Evolutionary conservation across 305 asterid species (phyloP).

Genomic region (Euphrasia arctica): DNA sequence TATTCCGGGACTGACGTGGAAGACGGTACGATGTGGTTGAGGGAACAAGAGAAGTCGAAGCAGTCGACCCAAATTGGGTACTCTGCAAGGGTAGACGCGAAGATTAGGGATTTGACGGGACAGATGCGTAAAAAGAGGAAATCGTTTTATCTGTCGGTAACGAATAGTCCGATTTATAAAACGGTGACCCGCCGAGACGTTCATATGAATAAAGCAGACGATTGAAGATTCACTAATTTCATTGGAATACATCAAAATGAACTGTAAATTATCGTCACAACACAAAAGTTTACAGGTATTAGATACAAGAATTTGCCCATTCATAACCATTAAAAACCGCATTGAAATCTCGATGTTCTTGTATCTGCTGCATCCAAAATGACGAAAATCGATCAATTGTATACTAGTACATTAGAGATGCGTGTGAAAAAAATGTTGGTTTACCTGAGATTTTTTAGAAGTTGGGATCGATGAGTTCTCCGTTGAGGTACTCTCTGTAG

Average conservation of each 20-base stretch:
- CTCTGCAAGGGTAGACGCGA: constrained; percentile 83
- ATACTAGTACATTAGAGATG: too few species aligned
- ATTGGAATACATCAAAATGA: too few species aligned
- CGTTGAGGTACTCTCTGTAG: constrained; percentile 78
- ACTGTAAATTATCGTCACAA: constrained; percentile 29
- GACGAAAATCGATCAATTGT: background rate
- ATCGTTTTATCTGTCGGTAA: constrained; percentile 33
- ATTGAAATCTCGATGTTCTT: background rate
- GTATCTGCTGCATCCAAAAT: constrained; percentile 23
- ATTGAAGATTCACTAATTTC: background rate
- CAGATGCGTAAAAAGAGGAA: constrained; percentile 52
- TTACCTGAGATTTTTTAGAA: constrained; percentile 39
- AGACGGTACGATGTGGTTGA: constrained; percentile 60
- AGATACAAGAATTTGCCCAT: constrained; percentile 41
- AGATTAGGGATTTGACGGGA: constrained; percentile 57
- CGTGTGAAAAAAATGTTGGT: too few species aligned
- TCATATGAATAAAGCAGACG: background rate
- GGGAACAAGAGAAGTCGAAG: constrained; percentile 65
- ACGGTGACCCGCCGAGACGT: constrained; percentile 22
- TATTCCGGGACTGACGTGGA: constrained; percentile 39
- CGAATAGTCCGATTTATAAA: constrained; percentile 37
- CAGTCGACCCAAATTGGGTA: constrained; percentile 59
- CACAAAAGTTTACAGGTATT: constrained; percentile 33
- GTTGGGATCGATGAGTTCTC: constrained; percentile 80
- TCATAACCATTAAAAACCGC: background rate